Conservation (phyloP, 495 filamentous ascomycete genomes). For the Astrothelium subdiscretum region DNA sequence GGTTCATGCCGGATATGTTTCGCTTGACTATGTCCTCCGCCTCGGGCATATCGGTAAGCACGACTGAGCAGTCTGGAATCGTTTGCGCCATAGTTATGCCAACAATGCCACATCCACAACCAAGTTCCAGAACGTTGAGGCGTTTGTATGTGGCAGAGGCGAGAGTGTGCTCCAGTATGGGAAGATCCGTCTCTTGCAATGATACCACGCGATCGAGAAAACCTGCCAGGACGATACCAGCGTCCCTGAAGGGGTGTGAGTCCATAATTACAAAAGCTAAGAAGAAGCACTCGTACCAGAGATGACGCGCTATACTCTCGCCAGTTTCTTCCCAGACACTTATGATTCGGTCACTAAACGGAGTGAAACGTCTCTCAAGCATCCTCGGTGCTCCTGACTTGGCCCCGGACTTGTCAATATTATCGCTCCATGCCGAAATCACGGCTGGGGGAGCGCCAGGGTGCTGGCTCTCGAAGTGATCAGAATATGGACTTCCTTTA, state of each 20-base stretch:
- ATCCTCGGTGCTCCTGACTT: constrained; percentile 32
- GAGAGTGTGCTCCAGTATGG: constrained; percentile 16
- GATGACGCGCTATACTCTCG: constrained; percentile 87
- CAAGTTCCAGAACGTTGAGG: constrained; percentile 52
- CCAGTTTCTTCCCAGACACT: constrained; percentile 80
- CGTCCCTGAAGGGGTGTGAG: constrained; percentile 44
- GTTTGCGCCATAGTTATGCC: constrained; percentile 61
- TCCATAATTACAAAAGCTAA: constrained; percentile 1
- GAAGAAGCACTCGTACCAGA: constrained; percentile 53
- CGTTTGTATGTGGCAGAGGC: constrained; percentile 15
- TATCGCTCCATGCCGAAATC: constrained; percentile 45
- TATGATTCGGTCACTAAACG: constrained; percentile 17
- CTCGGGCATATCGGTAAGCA: constrained; percentile 75
- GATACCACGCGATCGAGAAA: constrained; percentile 29
- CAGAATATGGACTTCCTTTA: constrained; percentile 2
- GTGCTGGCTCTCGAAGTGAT: constrained; percentile 19
- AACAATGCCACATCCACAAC: constrained; percentile 74
- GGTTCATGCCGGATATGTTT: constrained; percentile 40
- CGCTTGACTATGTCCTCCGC: constrained; percentile 51
- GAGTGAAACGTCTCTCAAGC: constrained; percentile 42
- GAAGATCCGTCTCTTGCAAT: constrained; percentile 10
- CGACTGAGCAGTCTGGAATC: constrained; percentile 41
- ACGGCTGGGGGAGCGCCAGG: constrained; percentile 31
- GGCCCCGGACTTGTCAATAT: constrained; percentile 31
- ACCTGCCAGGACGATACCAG: constrained; percentile 46